Percentiles rank a stretch among this genome's conserved stretches.
Evolutionary conservation across 306 rosid species (phyloP).

Genomic region (Glycine latifolia): DNA sequence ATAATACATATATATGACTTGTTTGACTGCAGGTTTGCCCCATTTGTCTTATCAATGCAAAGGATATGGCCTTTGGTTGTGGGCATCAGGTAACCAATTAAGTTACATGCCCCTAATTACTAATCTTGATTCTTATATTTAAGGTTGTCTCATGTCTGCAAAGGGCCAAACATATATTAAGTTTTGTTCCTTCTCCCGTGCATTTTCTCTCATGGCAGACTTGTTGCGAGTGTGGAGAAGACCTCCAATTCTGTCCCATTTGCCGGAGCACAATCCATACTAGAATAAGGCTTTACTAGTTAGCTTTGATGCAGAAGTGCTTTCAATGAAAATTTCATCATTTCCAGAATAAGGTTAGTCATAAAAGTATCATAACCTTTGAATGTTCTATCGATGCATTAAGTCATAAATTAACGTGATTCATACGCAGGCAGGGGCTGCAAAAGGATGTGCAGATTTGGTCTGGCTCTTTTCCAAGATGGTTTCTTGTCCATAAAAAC

Average conservation of each 20-base stretch:
- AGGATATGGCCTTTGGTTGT: constrained; percentile 90
- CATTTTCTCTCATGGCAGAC: constrained; percentile 62
- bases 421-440: background rate
- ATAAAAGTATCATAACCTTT: constrained; percentile 49
- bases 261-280: constrained; percentile 74
- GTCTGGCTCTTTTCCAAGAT: constrained; percentile 12
- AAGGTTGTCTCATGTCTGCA: constrained; percentile 20
- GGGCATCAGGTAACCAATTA: constrained; percentile 81
- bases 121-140: constrained; percentile 16
- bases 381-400: background rate
- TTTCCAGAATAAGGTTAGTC: constrained; percentile 29
- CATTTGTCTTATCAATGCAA: constrained; percentile 69
- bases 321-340: constrained; percentile 30
- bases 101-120: constrained; percentile 17
- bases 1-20: background rate
- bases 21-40: constrained; percentile 71
- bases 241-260: constrained; percentile 75
- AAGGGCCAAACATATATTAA: background rate
- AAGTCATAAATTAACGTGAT: constrained; percentile 44
- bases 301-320: constrained; percentile 13
- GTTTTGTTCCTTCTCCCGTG: background rate
- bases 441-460: constrained; percentile 26
- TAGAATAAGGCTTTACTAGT: constrained; percentile 76
- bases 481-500: constrained; percentile 19
- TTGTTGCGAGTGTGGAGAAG: constrained; percentile 81